A percentile compares a stretch with the other conserved stretches of the same genome.
Conservation (phyloP, 768 basidiomycete species). For the Boletus rufocinnamomeus region DNA sequence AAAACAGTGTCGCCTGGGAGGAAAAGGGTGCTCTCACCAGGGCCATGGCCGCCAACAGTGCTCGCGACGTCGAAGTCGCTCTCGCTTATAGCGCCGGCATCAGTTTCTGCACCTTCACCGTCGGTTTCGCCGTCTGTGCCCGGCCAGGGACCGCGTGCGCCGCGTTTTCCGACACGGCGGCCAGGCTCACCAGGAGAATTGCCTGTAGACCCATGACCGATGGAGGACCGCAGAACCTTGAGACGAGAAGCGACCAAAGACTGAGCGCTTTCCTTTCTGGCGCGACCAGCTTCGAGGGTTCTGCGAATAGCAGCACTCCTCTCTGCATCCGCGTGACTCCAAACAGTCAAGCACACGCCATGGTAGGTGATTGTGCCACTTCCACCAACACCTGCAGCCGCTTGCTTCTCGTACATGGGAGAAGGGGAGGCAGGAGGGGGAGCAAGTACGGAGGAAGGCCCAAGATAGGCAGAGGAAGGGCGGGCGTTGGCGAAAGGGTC, state of each 20-base stretch:
- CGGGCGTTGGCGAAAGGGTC: constrained; percentile 70
- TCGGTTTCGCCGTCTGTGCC: constrained; percentile 71
- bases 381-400: constrained; percentile 39
- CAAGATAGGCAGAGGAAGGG: constrained; percentile 79
- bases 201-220: constrained; percentile 41
- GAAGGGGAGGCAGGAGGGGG: constrained; percentile 33
- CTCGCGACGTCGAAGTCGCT: constrained; percentile 86
- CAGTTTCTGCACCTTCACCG: constrained; percentile 68
- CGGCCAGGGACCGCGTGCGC: constrained; percentile 71
- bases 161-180: constrained; percentile 59
- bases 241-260: constrained; percentile 68
- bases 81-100: constrained; percentile 75
- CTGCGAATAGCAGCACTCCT: constrained; percentile 82
- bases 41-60: constrained; percentile 70
- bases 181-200: constrained; percentile 53
- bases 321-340: constrained; percentile 93
- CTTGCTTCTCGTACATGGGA: constrained; percentile 37
- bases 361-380: constrained; percentile 65
- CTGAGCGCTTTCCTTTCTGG: constrained; percentile 79
- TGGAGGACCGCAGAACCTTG: constrained; percentile 61
- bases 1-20: constrained; percentile 89
- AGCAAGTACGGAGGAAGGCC: constrained; percentile 65
- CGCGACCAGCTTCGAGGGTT: constrained; percentile 76
- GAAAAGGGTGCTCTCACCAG: constrained; percentile 87
- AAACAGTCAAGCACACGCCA: constrained; percentile 91